Base-by-base conservation (phyloP, 1,284 basidiomycete species). In the Ustilago loliicola region DNA sequence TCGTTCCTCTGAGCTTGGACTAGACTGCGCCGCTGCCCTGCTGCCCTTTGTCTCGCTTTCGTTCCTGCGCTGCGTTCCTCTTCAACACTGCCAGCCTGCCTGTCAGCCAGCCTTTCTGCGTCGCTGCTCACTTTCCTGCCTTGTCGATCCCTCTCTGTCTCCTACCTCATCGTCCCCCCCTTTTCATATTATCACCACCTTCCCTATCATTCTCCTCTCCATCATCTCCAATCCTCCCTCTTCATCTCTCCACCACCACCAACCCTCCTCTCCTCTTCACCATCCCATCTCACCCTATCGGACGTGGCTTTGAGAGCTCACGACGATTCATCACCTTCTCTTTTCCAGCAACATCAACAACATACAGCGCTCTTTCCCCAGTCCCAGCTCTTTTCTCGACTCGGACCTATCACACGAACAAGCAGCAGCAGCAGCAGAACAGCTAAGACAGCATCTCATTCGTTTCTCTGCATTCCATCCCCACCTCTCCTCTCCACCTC, bases 301-400 rank as follows among this genome's bases (percentile, higher is more conserved):
- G 30, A 57, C 61, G 71, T 67, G 61, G 66, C 71, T 73, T 73
- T 73, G 66, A 73, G 50, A 73, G 71, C 42, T 61, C 62, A 65
- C 71, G 71, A 73, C 71, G 61, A 65, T 58, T 25, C 53, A 47
- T 45, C 57, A 57, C 58, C 36, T 25, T 47, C 56, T 27, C 13
- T 13, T 17, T 54, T 42, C 30, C 3, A 25, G n/a, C 17, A 51
- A 55, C 38, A 59, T 21, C 15, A 50, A 48, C 38, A 17, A 38
- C 53, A 17, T 36, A 29, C n/a, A 56, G 19, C 32, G 32, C n/a
- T 23, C 34, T 5, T 21, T 52, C 17, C 21, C 13, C 25, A 25
- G 30, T 23, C 57, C 42, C 45, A 17, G 40, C 40, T 30, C 30
- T 21, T 8, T 32, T 48, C n/a, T 7, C 23, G 48, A 27, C 48